Evolutionary conservation across 1,139 yeast species (phyloP).

Genomic region (Magnusiomyces starmeri): DNA sequence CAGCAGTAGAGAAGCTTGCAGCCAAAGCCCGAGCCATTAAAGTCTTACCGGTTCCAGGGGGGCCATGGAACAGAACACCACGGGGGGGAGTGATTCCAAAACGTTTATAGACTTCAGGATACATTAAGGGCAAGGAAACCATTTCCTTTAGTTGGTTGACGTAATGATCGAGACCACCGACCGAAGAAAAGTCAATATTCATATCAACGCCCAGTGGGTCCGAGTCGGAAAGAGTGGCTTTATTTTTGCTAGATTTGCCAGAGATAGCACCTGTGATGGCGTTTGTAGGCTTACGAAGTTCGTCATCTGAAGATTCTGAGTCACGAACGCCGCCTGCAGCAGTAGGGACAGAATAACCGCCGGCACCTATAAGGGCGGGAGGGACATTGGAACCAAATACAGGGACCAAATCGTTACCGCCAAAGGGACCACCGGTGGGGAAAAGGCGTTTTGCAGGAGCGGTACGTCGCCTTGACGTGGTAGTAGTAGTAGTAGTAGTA

Average conservation of each 20-base stretch:
- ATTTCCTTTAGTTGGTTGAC: slow-evolving; percentile 91
- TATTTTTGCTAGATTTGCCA: slow-evolving; percentile 28
- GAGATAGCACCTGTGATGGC: slow-evolving; percentile 36
- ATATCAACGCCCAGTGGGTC: slow-evolving; percentile 95
- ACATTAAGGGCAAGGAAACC: slow-evolving; percentile 88
- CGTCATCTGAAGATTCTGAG: slow-evolving; percentile 69
- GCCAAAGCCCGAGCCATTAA: slow-evolving; percentile 97
- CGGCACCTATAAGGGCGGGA: slow-evolving; percentile 51
- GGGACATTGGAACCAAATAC: slow-evolving; percentile 79
- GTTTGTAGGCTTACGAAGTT: slow-evolving; percentile 23
- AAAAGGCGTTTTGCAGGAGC: slow-evolving; percentile 24
- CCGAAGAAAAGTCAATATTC: slow-evolving; percentile 80
- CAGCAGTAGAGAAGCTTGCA: slow-evolving; percentile 80
- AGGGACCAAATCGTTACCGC: slow-evolving; percentile 76
- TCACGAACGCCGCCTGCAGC: slow-evolving; percentile 49
- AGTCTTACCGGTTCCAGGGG: slow-evolving; percentile 99
- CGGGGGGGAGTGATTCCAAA: slow-evolving; percentile 94
- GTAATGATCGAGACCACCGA: slow-evolving; percentile 89
- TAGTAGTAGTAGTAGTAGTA: slow-evolving; percentile 18
- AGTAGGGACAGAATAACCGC: slow-evolving; percentile 35
- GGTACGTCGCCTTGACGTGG: slow-evolving; percentile 22
- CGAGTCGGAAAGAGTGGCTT: slow-evolving; percentile 74
- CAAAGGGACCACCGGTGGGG: slow-evolving; percentile 32
- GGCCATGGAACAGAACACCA: slow-evolving; percentile 97
- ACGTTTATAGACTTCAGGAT: slow-evolving; percentile 88